These are phyloP conservation scores for Fusarium tuaranense DNA, from an alignment of 2,329 filamentous ascomycete species.

Conservation along the genomic window DNA sequence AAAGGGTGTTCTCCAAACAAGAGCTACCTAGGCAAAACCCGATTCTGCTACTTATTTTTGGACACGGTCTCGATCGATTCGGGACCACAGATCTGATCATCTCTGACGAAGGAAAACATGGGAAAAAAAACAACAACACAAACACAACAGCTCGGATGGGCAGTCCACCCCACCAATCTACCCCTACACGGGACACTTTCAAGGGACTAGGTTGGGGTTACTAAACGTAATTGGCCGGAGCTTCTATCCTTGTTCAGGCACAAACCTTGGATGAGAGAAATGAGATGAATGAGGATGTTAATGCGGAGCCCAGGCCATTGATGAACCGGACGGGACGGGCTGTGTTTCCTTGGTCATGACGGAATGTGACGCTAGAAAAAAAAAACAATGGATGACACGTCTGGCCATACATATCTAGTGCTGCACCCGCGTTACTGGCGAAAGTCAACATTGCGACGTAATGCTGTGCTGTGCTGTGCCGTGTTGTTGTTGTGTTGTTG, in stretches of 20 bases:
- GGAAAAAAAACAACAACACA: neutral
- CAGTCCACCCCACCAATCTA: neutral
- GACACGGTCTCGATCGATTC: constrained; percentile 31
- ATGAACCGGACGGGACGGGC: neutral
- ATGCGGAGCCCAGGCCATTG: constrained; percentile 26
- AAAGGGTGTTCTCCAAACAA: neutral
- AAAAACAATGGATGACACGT: constrained; percentile 1
- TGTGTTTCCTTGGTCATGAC: constrained; percentile 18
- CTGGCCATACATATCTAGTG: constrained; percentile 1
- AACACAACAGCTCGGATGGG: neutral
- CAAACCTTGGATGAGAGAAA: constrained; percentile 38
- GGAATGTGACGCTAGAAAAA: constrained; percentile 21
- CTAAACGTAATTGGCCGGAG: constrained; percentile 32
- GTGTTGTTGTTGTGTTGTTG: neutral
- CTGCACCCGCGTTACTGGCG: constrained; percentile 7
- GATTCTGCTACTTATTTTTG: constrained; percentile 27
- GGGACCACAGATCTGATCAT: constrained; percentile 30
- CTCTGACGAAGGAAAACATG: constrained; percentile 6
- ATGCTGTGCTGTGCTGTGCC: neutral
- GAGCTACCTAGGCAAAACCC: neutral
- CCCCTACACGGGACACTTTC: neutral
- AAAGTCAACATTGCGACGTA: constrained; percentile 27
- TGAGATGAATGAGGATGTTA: constrained; percentile 35
- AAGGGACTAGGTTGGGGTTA: constrained; percentile 11
- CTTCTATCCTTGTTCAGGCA: constrained; percentile 24